A percentile compares a stretch with the other conserved stretches of the same genome.
phyloP scores from a whole-genome alignment of 2,329 filamentous ascomycete species.

The Hypoxylon sp. region DNA sequence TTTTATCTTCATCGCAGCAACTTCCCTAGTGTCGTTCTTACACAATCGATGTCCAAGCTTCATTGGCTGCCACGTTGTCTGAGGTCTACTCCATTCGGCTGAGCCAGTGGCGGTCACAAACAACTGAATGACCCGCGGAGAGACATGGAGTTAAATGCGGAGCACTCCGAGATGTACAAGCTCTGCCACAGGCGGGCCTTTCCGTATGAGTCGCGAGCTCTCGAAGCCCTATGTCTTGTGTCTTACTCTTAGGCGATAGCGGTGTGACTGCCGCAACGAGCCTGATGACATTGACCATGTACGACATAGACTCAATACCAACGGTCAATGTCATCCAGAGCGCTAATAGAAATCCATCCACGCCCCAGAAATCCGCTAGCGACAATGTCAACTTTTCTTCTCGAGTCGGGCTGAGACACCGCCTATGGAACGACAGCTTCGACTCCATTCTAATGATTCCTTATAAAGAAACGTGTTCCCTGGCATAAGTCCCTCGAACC shows the following conservation, averaged over 20 bases:
- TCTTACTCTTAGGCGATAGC: not conserved
- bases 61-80: constrained; percentile 7
- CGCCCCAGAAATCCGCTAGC: not conserved
- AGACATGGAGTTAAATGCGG: constrained; percentile 6
- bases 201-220: not conserved
- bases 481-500: not conserved
- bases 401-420: constrained; percentile 1
- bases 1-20: not conserved
- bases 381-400: not conserved
- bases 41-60: not conserved
- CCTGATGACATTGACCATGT: not conserved
- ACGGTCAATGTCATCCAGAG: not conserved
- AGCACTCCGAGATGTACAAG: constrained; percentile 3
- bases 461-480: not conserved
- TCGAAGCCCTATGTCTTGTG: not conserved
- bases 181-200: not conserved
- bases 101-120: not conserved
- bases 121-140: not conserved
- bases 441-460: not conserved
- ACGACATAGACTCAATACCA: not conserved
- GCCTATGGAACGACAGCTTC: not conserved
- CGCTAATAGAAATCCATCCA: not conserved
- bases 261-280: not conserved
- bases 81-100: not conserved
- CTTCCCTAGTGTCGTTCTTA: not conserved